A percentile compares a stretch with the other conserved stretches of the same genome.
These are phyloP conservation scores for Rhizophagus prolifer DNA, from an alignment of 192 early-diverging fungal genomes.

Conservation along the genomic window DNA sequence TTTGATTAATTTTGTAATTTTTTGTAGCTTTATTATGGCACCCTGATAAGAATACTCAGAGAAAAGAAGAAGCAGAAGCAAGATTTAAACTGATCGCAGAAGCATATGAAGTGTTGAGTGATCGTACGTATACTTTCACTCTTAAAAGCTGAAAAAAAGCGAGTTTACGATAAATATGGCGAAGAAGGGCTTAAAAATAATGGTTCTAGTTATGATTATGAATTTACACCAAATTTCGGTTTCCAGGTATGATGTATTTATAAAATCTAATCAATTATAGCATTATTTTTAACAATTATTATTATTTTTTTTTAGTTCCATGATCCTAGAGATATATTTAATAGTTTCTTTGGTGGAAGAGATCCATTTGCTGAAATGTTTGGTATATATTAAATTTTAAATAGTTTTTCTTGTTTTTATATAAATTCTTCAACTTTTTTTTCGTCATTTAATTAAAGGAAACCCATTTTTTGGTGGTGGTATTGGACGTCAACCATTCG, in stretches of 20 bases:
- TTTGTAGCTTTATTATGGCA: constrained; percentile 69
- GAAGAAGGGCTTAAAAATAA: constrained; percentile 28
- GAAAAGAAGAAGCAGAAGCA: constrained; percentile 62
- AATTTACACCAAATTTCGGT: not conserved
- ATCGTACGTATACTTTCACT: constrained; percentile 29
- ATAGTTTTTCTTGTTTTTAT: not conserved
- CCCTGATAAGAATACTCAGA: constrained; percentile 72
- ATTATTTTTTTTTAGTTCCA: constrained; percentile 31
- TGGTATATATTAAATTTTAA: constrained; percentile 22
- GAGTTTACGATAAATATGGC: constrained; percentile 33
- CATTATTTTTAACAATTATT: not conserved
- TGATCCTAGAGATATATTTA: constrained; percentile 38
- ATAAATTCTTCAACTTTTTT: not conserved
- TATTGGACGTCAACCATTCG: not conserved
- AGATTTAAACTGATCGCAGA: constrained; percentile 39
- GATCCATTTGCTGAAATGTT: constrained; percentile 28
- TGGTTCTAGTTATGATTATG: not conserved
- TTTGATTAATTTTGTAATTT: not conserved
- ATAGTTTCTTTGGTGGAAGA: constrained; percentile 32
- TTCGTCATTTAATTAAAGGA: not conserved
- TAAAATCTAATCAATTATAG: not conserved
- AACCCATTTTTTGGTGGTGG: not conserved
- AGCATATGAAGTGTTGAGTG: constrained; percentile 41
- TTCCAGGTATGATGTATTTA: not conserved
- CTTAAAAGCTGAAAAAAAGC: constrained; percentile 32